phyloP scores from a whole-genome alignment of 2,329 filamentous ascomycete species.

The Trichoderma pleuroti region DNA sequence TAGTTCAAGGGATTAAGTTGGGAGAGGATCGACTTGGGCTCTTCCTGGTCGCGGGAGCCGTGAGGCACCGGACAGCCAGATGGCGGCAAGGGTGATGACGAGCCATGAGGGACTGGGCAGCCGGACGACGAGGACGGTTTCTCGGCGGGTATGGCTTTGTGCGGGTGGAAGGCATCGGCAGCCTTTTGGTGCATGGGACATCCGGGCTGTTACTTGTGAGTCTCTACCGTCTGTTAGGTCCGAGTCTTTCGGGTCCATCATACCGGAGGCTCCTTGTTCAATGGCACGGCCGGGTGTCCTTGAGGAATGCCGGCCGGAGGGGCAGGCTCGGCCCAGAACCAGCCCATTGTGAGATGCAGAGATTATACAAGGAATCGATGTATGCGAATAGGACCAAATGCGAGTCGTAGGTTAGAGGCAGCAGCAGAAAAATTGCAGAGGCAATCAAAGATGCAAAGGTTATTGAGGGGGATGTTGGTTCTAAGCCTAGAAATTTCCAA shows the following conservation, averaged over 20 bases:
- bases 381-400: not conserved
- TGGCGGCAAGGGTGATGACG: slow-evolving; percentile 27
- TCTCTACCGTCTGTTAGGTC: not conserved
- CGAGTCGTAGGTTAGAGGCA: not conserved
- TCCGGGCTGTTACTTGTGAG: slow-evolving; percentile 40
- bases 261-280: slow-evolving; percentile 34
- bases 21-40: slow-evolving; percentile 48
- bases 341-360: slow-evolving; percentile 47
- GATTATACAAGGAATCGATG: not conserved
- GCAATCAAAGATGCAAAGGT: not conserved
- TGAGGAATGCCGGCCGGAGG: slow-evolving; percentile 35
- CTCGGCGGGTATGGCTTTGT: slow-evolving; percentile 23
- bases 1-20: slow-evolving; percentile 76
- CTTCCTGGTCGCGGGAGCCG: slow-evolving; percentile 30
- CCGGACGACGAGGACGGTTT: slow-evolving; percentile 34
- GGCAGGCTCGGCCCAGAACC: slow-evolving; percentile 58
- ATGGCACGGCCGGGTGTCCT: slow-evolving; percentile 32
- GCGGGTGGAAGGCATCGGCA: slow-evolving; percentile 44
- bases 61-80: slow-evolving; percentile 48
- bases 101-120: slow-evolving; percentile 46
- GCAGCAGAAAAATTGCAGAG: not conserved
- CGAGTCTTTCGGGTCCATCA: slow-evolving; percentile 3
- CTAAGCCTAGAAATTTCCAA: slow-evolving; percentile 16
- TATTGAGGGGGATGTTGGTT: not conserved
- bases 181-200: slow-evolving; percentile 59